Evolutionary conservation across 2,329 filamentous ascomycete species (phyloP), one percentile per base, ranked within the genome.

Genomic region (Aspergillus proliferans): DNA sequence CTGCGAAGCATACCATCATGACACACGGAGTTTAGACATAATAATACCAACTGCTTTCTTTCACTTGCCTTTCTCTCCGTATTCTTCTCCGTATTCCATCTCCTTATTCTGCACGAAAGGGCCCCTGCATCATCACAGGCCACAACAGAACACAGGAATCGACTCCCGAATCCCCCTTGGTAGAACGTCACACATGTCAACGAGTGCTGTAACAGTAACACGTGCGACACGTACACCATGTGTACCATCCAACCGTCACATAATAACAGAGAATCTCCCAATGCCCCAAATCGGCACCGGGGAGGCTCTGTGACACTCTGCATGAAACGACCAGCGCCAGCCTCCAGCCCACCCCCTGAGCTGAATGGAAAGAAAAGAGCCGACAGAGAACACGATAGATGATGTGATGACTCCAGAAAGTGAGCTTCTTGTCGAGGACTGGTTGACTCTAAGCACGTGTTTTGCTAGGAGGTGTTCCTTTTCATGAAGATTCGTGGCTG

Each of bases 161-260:
- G 33, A 26, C n/a, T 45, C 41, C 15, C 26, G n/a, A 33, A 22
- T 14, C 22, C 43, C 30, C 30, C 12, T 45, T 30, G 10, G 12
- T 42, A 30, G 38, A 30, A 15, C 36, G 59, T 60, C 45, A 45
- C 49, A 56, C 54, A 57, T 49, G 44, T 48, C 51, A 46, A 47
- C 49, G 33, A 30, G 45, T 50, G 36, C 34, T 58, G 51, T 51
- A 59, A 62, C 50, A 51, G 50, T 53, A 56, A 52, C 48, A 38
- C 46, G 40, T 53, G 30, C 18, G 19, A 15, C 34, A 36, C 34
- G 26, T 30, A 30, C 18, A 21, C 39, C 24, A 28, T 43, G 41
- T 43, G 41, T 43, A 30, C 26, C 41, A 14, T 26, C 41, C 26
- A 26, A 43, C 24, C 41, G 24, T 28, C 41, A 19, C 22, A 5